phyloP scores from a whole-genome alignment of 768 basidiomycete genomes.

The Mycena vitilis region DNA sequence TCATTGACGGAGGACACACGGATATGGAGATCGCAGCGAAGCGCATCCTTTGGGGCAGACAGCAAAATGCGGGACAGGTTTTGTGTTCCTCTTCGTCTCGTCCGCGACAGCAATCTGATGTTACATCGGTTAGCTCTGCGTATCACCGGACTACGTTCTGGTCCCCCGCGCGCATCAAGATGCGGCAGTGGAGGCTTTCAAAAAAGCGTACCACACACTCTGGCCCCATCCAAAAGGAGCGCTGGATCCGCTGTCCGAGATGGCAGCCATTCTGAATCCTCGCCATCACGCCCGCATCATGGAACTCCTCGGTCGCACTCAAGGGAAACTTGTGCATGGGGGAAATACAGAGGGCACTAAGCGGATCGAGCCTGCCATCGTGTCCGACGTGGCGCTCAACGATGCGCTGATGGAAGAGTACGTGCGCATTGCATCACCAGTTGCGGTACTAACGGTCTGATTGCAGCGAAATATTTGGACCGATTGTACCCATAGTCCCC shows the following conservation, averaged over 20 bases:
- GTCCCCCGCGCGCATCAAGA: too few species aligned
- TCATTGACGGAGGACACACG: slow-evolving; percentile 41
- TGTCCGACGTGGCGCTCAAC: slow-evolving; percentile 61
- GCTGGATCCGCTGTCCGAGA: too few species aligned
- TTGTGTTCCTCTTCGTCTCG: too few species aligned
- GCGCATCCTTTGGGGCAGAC: too few species aligned
- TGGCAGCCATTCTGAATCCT: slow-evolving; percentile 29
- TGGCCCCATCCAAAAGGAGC: too few species aligned
- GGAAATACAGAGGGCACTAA: slow-evolving; percentile 54
- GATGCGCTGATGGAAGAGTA: slow-evolving; percentile 75
- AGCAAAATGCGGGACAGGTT: too few species aligned
- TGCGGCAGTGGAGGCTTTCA: too few species aligned
- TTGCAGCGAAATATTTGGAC: slow-evolving; percentile 78
- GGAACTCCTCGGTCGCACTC: slow-evolving; percentile 62
- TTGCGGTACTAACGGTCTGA: neutral
- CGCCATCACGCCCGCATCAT: slow-evolving; percentile 65
- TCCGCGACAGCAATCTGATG: too few species aligned
- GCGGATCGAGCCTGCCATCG: slow-evolving; percentile 69
- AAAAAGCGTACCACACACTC: too few species aligned
- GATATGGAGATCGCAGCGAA: too few species aligned
- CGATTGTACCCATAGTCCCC: slow-evolving; percentile 71
- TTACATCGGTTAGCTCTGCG: too few species aligned
- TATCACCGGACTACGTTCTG: too few species aligned
- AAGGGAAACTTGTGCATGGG: slow-evolving; percentile 68
- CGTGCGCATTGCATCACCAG: slow-evolving; percentile 27